A percentile compares a stretch with the other conserved stretches of the same genome.
Conservation (phyloP, 371 early-diverging fungal species). For the Rozella allomycis region DNA sequence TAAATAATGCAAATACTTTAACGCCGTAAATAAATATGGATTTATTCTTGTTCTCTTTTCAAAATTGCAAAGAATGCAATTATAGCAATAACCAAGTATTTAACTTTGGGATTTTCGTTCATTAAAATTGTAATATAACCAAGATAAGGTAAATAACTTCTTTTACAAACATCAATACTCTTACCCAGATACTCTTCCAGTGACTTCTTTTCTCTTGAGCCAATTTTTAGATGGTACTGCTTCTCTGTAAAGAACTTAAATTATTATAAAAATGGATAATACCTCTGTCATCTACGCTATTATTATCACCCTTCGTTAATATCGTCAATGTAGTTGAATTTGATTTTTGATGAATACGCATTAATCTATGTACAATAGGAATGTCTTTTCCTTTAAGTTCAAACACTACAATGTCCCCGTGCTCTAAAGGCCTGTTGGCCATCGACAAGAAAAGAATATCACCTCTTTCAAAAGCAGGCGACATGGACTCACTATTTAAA, state of each 20-base stretch:
- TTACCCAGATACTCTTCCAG: constrained; percentile 1
- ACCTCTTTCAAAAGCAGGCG: constrained; percentile 91
- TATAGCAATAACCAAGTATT: constrained; percentile 48
- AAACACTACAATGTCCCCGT: constrained; percentile 93
- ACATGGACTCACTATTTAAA: constrained; percentile 80
- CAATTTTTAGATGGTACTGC: constrained; percentile 77
- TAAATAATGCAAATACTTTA: too few species aligned
- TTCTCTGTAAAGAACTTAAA: too few species aligned
- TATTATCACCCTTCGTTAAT: constrained; percentile 98
- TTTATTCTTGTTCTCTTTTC: too few species aligned
- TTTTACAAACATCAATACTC: not conserved
- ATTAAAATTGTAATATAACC: constrained; percentile 91
- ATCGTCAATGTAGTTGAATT: constrained; percentile 10
- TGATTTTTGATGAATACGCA: constrained; percentile 51
- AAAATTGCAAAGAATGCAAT: constrained; percentile 21
- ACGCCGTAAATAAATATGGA: too few species aligned
- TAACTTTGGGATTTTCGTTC: constrained; percentile 82
- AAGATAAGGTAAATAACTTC: constrained; percentile 61
- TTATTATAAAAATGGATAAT: too few species aligned
- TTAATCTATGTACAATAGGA: constrained; percentile 94
- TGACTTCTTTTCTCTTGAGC: constrained; percentile 8
- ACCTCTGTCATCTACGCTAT: constrained; percentile 79
- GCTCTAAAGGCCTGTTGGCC: constrained; percentile 39
- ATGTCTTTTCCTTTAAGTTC: constrained; percentile 73
- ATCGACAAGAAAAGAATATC: constrained; percentile 80